Percentiles rank a stretch among this genome's conserved stretches.
Evolutionary conservation across 2,329 filamentous ascomycete genomes (phyloP).

Genomic region (Fusarium luffae): DNA sequence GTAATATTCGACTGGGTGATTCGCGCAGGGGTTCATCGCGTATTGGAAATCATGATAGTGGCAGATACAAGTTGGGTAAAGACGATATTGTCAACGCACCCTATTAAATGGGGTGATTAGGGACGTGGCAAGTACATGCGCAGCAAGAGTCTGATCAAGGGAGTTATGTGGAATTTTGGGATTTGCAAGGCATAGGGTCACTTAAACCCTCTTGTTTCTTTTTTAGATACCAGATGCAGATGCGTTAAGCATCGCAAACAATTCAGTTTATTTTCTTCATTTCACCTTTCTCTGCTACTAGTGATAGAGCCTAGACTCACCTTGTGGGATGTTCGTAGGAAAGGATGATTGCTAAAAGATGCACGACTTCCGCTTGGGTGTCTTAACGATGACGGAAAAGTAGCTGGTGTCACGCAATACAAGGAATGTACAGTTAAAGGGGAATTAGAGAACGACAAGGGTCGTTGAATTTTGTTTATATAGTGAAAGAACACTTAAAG

Average conservation of each 20-base stretch:
- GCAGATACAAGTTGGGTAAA: constrained; percentile 78
- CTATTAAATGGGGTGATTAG: constrained; percentile 55
- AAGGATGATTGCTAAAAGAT: background rate
- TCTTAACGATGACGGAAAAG: background rate
- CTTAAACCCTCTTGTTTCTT: constrained; percentile 34
- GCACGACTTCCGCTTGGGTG: background rate
- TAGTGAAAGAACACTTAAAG: constrained; percentile 24
- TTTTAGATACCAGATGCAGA: constrained; percentile 44
- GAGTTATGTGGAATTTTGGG: constrained; percentile 42
- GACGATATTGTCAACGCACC: constrained; percentile 85
- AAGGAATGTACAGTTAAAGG: background rate
- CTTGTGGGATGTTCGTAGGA: too few relatives aligned
- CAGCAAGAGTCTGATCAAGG: constrained; percentile 25
- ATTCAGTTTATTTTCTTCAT: constrained; percentile 15
- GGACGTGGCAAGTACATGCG: background rate
- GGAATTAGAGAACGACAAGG: background rate
- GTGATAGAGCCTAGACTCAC: background rate
- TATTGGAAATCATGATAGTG: constrained; percentile 64
- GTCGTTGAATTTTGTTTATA: constrained; percentile 15
- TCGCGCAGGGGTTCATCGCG: constrained; percentile 63
- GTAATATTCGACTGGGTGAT: constrained; percentile 61
- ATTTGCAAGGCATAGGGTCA: constrained; percentile 27
- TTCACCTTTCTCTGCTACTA: too few relatives aligned
- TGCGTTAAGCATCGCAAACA: constrained; percentile 30
- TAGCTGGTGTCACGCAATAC: background rate